Base-by-base conservation (phyloP, 768 basidiomycete genomes). In the Mycena metata region DNA sequence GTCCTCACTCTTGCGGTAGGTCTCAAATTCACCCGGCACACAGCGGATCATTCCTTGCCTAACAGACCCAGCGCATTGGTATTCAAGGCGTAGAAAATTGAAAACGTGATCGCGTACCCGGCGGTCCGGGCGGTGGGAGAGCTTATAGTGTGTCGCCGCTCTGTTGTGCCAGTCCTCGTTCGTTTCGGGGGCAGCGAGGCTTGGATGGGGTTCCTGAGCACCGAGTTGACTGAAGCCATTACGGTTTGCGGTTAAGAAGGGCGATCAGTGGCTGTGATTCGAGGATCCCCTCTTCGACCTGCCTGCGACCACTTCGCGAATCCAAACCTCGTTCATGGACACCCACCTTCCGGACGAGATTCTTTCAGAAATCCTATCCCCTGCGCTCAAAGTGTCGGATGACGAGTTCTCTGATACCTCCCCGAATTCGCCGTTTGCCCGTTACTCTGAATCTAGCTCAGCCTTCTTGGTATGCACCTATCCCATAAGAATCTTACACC, bases 21-120 rank as follows among this genome's bases (percentile, higher is more conserved):
- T 46, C 19, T 68, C 67, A 17, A 69, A 36, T 66, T 72, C 59
- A 13, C 56, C 59, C 23, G 54, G 66, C 46, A 41, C 26, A 39
- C 70, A 72, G 23, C 46, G 41, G 46, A 72, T 72, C 67, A 72
- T 72, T 36, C 35, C 56, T 35, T 58, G 60, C 16, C 67, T 72
- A 17, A 23, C 47, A 46, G 61, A 69, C 51, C 68, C 68, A 69
- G 63, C 1, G 26, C 35, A 60, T 1, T 24, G 63, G 68, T 69
- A 64, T 39, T 39, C 39, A 69, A 13, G 17, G 62, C 39, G 19
- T 16, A 35, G 5, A 46, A 52, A 8, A 3, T n/a, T 21, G 8
- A 35, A n/a, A 26, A 23, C 11, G 8, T 39, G 39, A 45, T 45
- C 39, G 33, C 66, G 41, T 35, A 61, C 66, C 52, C 45, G 39